A percentile compares a stretch with the other conserved stretches of the same genome.
phyloP scores from a whole-genome alignment of 495 filamentous ascomycete species.

The Penicillium diatomitis region DNA sequence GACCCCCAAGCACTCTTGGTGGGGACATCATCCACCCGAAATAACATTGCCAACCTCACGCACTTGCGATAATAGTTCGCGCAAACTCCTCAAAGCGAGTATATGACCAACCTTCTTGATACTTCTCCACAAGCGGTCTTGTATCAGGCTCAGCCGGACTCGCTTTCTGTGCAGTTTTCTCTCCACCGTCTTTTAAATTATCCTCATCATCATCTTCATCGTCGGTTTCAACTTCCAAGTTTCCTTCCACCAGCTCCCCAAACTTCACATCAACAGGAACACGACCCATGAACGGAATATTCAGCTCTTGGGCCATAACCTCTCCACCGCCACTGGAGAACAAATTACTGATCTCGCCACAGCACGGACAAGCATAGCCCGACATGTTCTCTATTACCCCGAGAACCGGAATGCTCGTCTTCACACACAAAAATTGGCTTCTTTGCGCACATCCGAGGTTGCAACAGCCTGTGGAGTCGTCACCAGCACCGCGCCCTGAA shows the following conservation, averaged over 20 bases:
- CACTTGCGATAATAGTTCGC: slow-evolving; percentile 38
- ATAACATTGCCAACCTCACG: slow-evolving; percentile 20
- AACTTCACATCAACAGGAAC: slow-evolving; percentile 81
- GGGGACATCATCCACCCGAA: background rate
- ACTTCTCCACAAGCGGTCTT: slow-evolving; percentile 63
- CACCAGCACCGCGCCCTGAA: slow-evolving; percentile 80
- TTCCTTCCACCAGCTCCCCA: slow-evolving; percentile 57
- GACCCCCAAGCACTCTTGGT: too few species aligned
- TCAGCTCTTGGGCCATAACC: slow-evolving; percentile 81
- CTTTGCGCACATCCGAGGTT: slow-evolving; percentile 89
- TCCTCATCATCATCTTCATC: slow-evolving; percentile 26
- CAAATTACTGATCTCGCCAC: slow-evolving; percentile 84
- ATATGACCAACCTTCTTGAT: slow-evolving; percentile 66
- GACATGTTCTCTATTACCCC: slow-evolving; percentile 98
- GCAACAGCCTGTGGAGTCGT: slow-evolving; percentile 94
- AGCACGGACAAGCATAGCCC: slow-evolving; percentile 92
- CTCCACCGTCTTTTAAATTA: slow-evolving; percentile 11
- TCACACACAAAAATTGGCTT: slow-evolving; percentile 87
- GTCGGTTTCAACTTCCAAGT: slow-evolving; percentile 29
- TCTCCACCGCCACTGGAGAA: slow-evolving; percentile 85
- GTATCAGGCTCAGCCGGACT: slow-evolving; percentile 34
- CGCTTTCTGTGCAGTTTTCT: slow-evolving; percentile 36
- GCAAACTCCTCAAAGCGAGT: slow-evolving; percentile 64
- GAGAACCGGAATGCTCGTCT: slow-evolving; percentile 71
- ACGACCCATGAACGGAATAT: slow-evolving; percentile 72